Evolutionary conservation across 2,329 filamentous ascomycete genomes (phyloP).

Genomic region (Penicillium digitatum): DNA sequence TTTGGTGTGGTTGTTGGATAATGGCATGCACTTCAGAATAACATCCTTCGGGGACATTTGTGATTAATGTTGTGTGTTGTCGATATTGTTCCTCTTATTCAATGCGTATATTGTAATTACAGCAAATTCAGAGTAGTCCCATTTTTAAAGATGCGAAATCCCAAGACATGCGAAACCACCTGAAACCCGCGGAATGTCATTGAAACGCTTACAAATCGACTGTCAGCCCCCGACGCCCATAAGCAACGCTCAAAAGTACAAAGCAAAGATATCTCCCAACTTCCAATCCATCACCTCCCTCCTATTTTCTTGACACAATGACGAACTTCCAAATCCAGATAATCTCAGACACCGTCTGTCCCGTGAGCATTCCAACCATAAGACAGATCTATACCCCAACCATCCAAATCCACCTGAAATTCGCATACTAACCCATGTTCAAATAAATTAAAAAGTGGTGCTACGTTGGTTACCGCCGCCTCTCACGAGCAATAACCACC

Average conservation of each 20-base stretch:
- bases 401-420: neutral
- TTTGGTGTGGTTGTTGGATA: neutral
- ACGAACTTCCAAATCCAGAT: constrained; percentile 71
- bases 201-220: constrained; percentile 6
- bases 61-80: neutral
- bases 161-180: neutral
- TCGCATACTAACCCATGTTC: neutral
- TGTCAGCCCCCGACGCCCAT: neutral
- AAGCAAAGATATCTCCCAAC: neutral
- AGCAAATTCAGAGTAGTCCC: neutral
- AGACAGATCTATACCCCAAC: neutral
- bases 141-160: neutral
- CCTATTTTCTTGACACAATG: constrained; percentile 48
- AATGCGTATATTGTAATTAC: neutral
- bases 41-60: neutral
- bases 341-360: constrained; percentile 78
- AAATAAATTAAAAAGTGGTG: constrained; percentile 48
- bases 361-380: constrained; percentile 37
- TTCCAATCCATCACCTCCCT: neutral
- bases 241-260: neutral
- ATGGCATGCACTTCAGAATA: neutral
- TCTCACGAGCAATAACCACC: constrained; percentile 65
- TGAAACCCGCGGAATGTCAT: neutral
- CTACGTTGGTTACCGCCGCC: constrained; percentile 73
- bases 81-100: neutral